Conservation (phyloP, 1,284 basidiomycete genomes). For the Rhodotorula sp. region DNA sequence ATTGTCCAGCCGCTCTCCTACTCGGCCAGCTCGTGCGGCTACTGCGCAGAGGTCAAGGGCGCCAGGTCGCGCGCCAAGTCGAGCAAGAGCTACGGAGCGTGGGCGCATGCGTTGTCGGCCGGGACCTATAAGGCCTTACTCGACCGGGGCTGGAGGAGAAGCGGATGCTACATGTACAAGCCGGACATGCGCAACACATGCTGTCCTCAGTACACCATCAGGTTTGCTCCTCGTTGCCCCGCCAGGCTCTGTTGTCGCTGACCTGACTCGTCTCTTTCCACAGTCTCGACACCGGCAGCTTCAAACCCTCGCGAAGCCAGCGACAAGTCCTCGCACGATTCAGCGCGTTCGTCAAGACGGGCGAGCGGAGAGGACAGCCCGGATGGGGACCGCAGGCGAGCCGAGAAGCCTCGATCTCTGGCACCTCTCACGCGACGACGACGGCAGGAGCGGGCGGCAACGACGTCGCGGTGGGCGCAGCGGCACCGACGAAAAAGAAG, state of each 20-base stretch:
- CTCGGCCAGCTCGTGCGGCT: constrained; percentile 27
- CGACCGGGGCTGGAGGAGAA: constrained; percentile 70
- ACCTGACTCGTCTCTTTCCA: background rate
- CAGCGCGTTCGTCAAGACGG: constrained; percentile 67
- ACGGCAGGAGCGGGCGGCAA: background rate
- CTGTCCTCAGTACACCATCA: constrained; percentile 91
- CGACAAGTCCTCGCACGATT: constrained; percentile 69
- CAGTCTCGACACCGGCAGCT: constrained; percentile 70
- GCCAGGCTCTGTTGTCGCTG: background rate
- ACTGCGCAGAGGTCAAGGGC: constrained; percentile 31
- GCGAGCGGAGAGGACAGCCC: constrained; percentile 50
- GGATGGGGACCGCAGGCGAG: constrained; percentile 35
- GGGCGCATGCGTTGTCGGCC: constrained; percentile 34
- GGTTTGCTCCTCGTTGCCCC: constrained; percentile 49
- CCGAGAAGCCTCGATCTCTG: background rate
- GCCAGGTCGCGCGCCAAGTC: constrained; percentile 15
- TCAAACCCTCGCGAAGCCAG: constrained; percentile 74
- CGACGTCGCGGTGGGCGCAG: constrained; percentile 46
- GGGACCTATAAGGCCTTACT: constrained; percentile 61
- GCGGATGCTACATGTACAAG: constrained; percentile 57
- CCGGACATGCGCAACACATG: constrained; percentile 78
- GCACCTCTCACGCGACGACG: no score
- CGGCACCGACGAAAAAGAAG: constrained; percentile 48
- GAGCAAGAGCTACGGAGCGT: constrained; percentile 34
- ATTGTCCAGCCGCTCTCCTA: constrained; percentile 38